Conservation (phyloP, 352 stramenopile genomes). For the Phytophthora crassamura region DNA sequence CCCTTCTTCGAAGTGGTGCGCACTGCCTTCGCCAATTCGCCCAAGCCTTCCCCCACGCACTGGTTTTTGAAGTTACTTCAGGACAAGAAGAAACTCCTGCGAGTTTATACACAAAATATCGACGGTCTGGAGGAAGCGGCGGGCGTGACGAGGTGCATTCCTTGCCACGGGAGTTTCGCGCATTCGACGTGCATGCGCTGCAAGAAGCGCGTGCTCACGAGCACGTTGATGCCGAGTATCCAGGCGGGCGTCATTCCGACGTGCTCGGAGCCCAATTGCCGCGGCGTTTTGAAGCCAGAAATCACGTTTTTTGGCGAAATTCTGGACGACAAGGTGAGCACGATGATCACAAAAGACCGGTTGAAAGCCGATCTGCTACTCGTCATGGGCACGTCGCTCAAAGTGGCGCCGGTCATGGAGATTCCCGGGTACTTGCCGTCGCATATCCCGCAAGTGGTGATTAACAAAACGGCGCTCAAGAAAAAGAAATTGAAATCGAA, state of each 20-base stretch:
- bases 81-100: constrained; percentile 91
- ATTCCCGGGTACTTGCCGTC: constrained; percentile 86
- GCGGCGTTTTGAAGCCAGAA: constrained; percentile 96
- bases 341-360: constrained; percentile 71
- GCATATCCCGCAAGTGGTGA: constrained; percentile 88
- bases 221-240: constrained; percentile 74
- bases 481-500: constrained; percentile 73
- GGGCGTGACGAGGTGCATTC: constrained; percentile 92
- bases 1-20: constrained; percentile 97
- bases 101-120: constrained; percentile 99
- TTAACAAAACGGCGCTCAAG: constrained; percentile 91
- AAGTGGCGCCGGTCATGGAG: constrained; percentile 95
- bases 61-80: constrained; percentile 94
- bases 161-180: constrained; percentile 95
- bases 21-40: constrained; percentile 70
- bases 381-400: constrained; percentile 98
- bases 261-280: constrained; percentile 69
- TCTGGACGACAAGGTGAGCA: constrained; percentile 89
- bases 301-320: constrained; percentile 98
- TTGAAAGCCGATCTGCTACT: constrained; percentile 94
- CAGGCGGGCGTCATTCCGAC: constrained; percentile 80
- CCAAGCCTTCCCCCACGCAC: constrained; percentile 94
- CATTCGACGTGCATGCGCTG: constrained; percentile 93
- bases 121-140: constrained; percentile 95
- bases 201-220: constrained; percentile 58